Evolutionary conservation across 257 asterid species (phyloP).

Genomic region (Nicotiana knightiana): DNA sequence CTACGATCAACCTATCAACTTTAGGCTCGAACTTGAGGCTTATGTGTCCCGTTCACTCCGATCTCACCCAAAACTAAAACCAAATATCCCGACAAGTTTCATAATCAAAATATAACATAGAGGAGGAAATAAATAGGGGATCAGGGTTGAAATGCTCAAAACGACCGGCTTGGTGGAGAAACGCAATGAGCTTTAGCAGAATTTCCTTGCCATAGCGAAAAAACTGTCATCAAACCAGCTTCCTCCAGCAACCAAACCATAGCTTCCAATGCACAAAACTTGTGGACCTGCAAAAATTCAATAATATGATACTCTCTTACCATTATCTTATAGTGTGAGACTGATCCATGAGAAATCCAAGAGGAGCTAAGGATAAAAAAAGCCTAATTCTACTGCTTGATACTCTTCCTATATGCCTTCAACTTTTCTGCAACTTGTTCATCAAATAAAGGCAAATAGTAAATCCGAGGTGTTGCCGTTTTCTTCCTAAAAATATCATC

Average conservation of each 20-base stretch:
- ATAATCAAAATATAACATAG: too few relatives aligned
- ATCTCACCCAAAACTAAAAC: too few relatives aligned
- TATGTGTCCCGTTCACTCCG: too few relatives aligned
- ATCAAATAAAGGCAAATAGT: conserved; percentile 70
- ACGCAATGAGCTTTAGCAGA: not conserved
- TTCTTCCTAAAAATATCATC: conserved; percentile 68
- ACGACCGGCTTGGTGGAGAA: not conserved
- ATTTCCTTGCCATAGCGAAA: not conserved
- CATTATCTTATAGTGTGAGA: conserved; percentile 31
- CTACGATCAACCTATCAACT: too few relatives aligned
- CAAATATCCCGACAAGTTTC: too few relatives aligned
- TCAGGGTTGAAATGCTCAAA: too few relatives aligned
- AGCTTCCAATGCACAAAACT: conserved; percentile 25
- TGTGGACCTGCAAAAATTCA: too few relatives aligned
- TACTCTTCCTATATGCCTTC: conserved; percentile 39
- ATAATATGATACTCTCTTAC: conserved; percentile 31
- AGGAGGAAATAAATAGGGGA: too few relatives aligned
- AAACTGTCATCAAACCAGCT: conserved; percentile 43
- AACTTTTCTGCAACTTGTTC: conserved; percentile 9
- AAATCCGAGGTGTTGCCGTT: conserved; percentile 30
- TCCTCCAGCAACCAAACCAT: conserved; percentile 40
- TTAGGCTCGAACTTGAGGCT: too few relatives aligned
- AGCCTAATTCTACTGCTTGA: conserved; percentile 17
- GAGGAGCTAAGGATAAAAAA: conserved; percentile 26
- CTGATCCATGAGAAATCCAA: not conserved